A percentile compares a stretch with the other conserved stretches of the same genome.
phyloP scores from a whole-genome alignment of 2,329 filamentous ascomycete species.

The Colletotrichum limetticola region DNA sequence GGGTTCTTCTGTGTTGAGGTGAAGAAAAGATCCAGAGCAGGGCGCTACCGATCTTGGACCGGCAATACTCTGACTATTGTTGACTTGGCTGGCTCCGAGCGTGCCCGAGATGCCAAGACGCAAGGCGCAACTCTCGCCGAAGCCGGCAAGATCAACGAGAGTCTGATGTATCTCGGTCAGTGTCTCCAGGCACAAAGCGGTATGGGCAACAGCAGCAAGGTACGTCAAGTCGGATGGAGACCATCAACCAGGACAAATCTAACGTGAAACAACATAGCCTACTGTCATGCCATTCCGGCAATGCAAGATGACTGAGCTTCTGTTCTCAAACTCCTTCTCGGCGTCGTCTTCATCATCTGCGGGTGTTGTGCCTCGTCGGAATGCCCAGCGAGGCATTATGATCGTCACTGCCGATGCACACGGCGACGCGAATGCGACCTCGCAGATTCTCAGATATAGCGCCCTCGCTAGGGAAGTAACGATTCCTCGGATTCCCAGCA shows the following conservation, averaged over 20 bases:
- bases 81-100: constrained; percentile 92
- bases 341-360: constrained; percentile 63
- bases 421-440: constrained; percentile 96
- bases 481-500: constrained; percentile 86
- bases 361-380: constrained; percentile 58
- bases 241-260: background rate
- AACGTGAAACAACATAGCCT: constrained; percentile 56
- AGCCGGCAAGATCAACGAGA: constrained; percentile 98
- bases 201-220: constrained; percentile 77
- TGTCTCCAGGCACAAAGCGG: constrained; percentile 96
- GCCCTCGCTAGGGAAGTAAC: constrained; percentile 93
- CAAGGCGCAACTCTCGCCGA: constrained; percentile 92
- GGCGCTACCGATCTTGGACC: constrained; percentile 71
- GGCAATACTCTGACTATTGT: constrained; percentile 87
- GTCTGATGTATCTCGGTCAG: constrained; percentile 96
- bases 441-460: constrained; percentile 93
- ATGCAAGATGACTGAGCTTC: constrained; percentile 85
- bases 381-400: constrained; percentile 92
- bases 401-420: constrained; percentile 93
- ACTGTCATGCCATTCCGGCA: constrained; percentile 83
- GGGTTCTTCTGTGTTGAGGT: constrained; percentile 97
- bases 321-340: constrained; percentile 90
- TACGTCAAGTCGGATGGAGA: constrained; percentile 47
- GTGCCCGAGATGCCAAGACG: constrained; percentile 92
- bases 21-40: constrained; percentile 74